A percentile compares a stretch with the other conserved stretches of the same genome.
Evolutionary conservation across 179 eudicot genomes (phyloP).

Genomic region (Amaranthus tricolor): DNA sequence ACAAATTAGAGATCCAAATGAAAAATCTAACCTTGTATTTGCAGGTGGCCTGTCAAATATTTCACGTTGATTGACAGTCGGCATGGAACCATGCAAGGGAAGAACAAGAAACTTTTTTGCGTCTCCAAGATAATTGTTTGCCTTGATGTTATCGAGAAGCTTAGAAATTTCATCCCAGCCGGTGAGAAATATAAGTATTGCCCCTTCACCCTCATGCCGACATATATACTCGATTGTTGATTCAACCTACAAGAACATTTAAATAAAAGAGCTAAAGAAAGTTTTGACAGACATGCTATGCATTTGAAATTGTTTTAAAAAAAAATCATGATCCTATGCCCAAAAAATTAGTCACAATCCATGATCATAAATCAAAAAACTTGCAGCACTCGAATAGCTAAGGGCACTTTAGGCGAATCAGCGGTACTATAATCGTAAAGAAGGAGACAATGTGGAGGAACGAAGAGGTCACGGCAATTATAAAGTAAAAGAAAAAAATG

Average conservation of each 20-base stretch:
- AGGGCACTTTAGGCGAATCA: too few species aligned
- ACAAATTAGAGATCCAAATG: constrained; percentile 6
- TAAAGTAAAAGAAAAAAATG: too few species aligned
- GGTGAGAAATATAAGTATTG: constrained; percentile 90
- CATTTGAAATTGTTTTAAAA: background rate
- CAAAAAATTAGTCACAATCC: too few species aligned
- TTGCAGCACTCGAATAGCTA: too few species aligned
- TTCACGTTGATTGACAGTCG: constrained; percentile 87
- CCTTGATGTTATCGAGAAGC: constrained; percentile 65
- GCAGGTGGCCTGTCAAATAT: constrained; percentile 93
- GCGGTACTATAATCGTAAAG: too few species aligned
- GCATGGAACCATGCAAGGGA: constrained; percentile 99
- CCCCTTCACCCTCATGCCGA: constrained; percentile 79
- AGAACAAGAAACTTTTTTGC: constrained; percentile 65
- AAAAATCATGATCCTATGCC: too few species aligned
- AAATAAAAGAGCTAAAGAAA: background rate
- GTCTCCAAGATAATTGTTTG: constrained; percentile 67
- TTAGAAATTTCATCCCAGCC: constrained; percentile 99
- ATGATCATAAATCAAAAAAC: too few species aligned
- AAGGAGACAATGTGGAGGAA: too few species aligned
- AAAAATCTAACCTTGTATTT: constrained; percentile 46
- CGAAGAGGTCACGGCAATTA: too few species aligned
- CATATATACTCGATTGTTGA: constrained; percentile 82
- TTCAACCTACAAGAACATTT: constrained; percentile 59
- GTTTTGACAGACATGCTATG: constrained; percentile 1